Evolutionary conservation across 176 grass and related monocot genomes (phyloP).

Genomic region (Phyllostachys edulis): DNA sequence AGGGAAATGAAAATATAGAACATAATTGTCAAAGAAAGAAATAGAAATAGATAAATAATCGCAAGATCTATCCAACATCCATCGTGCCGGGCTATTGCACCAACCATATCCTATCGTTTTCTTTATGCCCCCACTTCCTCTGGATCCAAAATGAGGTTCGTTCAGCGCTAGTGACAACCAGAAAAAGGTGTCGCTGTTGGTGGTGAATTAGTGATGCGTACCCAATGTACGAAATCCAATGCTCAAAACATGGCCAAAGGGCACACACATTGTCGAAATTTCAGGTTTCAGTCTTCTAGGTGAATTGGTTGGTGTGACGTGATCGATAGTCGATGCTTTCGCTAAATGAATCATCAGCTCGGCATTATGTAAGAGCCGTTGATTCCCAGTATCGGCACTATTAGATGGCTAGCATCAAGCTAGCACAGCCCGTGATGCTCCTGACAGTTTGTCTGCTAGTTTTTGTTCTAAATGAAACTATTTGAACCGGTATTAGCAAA

Average conservation of each 20-base stretch:
- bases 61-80: conserved; percentile 3
- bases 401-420: background rate
- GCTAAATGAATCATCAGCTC: background rate
- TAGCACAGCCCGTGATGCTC: background rate
- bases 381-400: background rate
- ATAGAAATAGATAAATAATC: background rate
- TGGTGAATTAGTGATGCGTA: background rate
- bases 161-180: background rate
- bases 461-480: too few species aligned
- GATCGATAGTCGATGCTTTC: background rate
- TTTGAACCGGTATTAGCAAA: too few species aligned
- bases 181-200: conserved; percentile 27
- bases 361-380: background rate
- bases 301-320: background rate
- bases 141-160: conserved; percentile 16
- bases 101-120: conserved; percentile 29
- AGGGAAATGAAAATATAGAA: background rate
- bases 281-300: background rate
- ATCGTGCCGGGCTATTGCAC: conserved; percentile 32
- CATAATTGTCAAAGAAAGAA: background rate
- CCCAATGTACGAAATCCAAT: background rate
- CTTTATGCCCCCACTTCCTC: background rate
- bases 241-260: background rate
- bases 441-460: too few species aligned
- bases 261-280: background rate